Evolutionary conservation across 768 basidiomycete species (phyloP), one percentile per base, ranked within the genome.

Genomic region (Boletus patriciae): DNA sequence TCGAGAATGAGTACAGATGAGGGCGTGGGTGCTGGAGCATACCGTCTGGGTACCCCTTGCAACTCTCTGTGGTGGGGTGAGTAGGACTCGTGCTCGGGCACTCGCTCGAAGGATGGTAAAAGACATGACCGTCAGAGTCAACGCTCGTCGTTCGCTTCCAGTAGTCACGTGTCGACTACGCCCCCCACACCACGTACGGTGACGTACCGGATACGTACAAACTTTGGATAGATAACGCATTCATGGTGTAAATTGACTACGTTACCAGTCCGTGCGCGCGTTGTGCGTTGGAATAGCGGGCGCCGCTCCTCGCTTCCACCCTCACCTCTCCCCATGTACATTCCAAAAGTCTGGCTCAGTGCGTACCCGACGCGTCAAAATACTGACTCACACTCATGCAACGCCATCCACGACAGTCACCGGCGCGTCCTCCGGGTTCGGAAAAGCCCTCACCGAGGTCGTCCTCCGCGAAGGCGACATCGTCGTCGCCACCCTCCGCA

Each of bases 401-500:
- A 3, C 12, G 11, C 33, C 29, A 34, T 21, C 6, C 31, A 6
- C 25, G 6, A 13, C 50, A 57, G 55, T 52, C 48, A 48, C 73
- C 19, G 75, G 76, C 23, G 62, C 73, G 2, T 73, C 71, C 3
- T 65, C 73, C 9, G 75, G 76, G 7, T 69, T 79, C 46, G 77
- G 27, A 5, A 70, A 62, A n/a, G 36, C 58, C n/a, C 60, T 72
- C 54, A 66, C 65, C n/a, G 67, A 74, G 50, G 44, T 47, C 19
- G 69, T 65, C 36, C 71, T 78, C 23, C 44, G 38, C 5, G 61
- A 67, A 10, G 77, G 76, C 15, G 75, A 76, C 52, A 71, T 60
- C 10, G 77, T 68, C 45, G 69, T 76, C 50, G 77, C 80, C 8
- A 76, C 78, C 13, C 64, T 76, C 18, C 76, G 79, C 44, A 73